Base-by-base conservation (phyloP, 371 early-diverging fungal genomes). In the Mortierella sp. region DNA sequence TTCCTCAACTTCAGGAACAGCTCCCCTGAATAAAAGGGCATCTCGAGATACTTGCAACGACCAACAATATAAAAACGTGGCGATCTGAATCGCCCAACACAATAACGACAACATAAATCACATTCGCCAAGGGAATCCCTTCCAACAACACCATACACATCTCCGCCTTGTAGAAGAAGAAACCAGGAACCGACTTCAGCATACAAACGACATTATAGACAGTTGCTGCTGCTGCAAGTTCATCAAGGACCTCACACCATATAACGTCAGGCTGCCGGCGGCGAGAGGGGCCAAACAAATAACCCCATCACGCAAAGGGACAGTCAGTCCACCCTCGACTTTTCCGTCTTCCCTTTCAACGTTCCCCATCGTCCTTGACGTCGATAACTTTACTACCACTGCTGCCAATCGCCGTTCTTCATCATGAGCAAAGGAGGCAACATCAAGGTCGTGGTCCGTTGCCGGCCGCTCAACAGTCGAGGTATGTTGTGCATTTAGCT, bases 391-490 rank as follows among this genome's bases (percentile, higher is more conserved):
- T 34, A 21, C 37, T 19, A 37, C 37, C 10, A 6, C 24, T 34
- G 19, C 37, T 64, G 67, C 24, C 40, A 21, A 31, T 69, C 67
- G n/a, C 59, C 5, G 40, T 40, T 55, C 24, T 21, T 31, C 70
- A 78, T 40, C 71, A 85, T 85, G 85, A 85, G 85, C 55, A 78
- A 78, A 67, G 88, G 90, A 67, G 92, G 92, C 67, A 95, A 95
- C 85, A 94, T 96, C 76, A 94, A 94, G 73, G 96, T 96, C 40
- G 95, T 95, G 26, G 96, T 96, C 69, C 91, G 96, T 57, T 94
- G 94, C 87, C 92, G 96, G 46, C 96, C 96, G 24, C 88, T 96
- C 72, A 96, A 95, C 80, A 82, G 91, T 61, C 90, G 95, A 89
- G 96, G 95, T 90, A 87, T 83, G 57, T 16, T 16, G 50, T 34